Conservation (phyloP, 208 protist species). For the Trypanosoma brucei region DNA sequence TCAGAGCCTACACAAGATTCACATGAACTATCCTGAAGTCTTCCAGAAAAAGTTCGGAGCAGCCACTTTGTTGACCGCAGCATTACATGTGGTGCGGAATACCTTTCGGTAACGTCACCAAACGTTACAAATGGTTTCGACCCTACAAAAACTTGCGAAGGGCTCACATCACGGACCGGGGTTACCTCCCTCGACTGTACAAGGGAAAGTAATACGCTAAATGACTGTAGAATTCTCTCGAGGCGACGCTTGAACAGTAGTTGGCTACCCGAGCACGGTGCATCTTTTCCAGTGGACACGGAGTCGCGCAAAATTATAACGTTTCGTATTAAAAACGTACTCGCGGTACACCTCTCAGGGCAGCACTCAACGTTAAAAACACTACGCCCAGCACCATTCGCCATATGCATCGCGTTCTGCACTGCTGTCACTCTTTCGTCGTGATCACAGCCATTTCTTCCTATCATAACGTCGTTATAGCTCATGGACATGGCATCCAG, state of each 20-base stretch:
- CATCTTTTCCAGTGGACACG: background rate
- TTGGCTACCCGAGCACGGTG: background rate
- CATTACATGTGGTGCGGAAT: background rate
- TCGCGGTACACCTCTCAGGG: background rate
- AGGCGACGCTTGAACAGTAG: slow-evolving; percentile 1
- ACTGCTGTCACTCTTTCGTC: too few species aligned
- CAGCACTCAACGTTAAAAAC: background rate
- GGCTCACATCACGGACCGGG: background rate
- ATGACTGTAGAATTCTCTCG: background rate
- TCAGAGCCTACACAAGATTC: too few species aligned
- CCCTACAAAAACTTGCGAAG: background rate
- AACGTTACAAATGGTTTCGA: background rate
- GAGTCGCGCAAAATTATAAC: slow-evolving; percentile 2
- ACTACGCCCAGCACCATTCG: background rate
- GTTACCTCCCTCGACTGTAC: background rate
- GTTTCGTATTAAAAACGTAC: background rate
- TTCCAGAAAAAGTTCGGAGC: background rate
- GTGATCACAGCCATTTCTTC: background rate
- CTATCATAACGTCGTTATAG: background rate
- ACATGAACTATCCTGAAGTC: too few species aligned
- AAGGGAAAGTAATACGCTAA: background rate
- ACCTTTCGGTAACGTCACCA: background rate
- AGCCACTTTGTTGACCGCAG: background rate
- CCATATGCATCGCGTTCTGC: too few species aligned
- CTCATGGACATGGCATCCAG: background rate